A percentile compares a stretch with the other conserved stretches of the same genome.
Evolutionary conservation across 1,284 basidiomycete genomes (phyloP).

Genomic region (Ustilago nuda): DNA sequence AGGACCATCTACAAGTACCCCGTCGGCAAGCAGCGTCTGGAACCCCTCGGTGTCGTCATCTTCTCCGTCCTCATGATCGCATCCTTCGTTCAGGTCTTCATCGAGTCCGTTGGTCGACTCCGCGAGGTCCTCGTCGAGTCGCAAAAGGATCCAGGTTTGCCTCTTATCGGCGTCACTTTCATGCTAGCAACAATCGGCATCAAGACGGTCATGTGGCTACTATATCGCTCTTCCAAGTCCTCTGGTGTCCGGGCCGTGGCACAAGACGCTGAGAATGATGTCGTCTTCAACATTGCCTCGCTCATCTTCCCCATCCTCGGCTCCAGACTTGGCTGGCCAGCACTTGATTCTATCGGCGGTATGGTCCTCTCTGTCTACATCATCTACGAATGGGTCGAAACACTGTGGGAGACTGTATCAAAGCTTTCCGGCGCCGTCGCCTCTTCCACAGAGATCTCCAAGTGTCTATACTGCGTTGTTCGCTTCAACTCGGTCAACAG

Average conservation of each 20-base stretch:
- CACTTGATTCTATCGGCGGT: conserved; percentile 66
- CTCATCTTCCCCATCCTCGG: conserved; percentile 73
- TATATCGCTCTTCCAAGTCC: conserved; percentile 69
- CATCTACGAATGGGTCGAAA: conserved; percentile 65
- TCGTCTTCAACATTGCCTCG: conserved; percentile 73
- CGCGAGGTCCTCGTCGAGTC: conserved; percentile 60
- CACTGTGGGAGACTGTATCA: conserved; percentile 60
- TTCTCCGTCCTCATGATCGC: conserved; percentile 75
- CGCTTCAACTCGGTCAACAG: conserved; percentile 64
- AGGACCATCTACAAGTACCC: conserved; percentile 71
- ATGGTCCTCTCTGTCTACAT: conserved; percentile 62
- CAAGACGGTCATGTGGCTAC: conserved; percentile 72
- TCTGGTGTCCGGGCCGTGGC: conserved; percentile 69
- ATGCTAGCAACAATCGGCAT: conserved; percentile 74
- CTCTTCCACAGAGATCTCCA: conserved; percentile 55
- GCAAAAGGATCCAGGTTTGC: conserved; percentile 55
- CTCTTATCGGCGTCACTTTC: conserved; percentile 64
- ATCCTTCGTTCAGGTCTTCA: conserved; percentile 66
- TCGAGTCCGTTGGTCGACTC: conserved; percentile 61
- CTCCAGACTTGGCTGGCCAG: conserved; percentile 47
- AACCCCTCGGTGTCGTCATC: conserved; percentile 71
- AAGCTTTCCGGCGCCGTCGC: conserved; percentile 63
- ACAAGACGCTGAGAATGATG: conserved; percentile 73
- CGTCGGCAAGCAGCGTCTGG: conserved; percentile 72
- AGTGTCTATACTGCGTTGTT: conserved; percentile 63